phyloP scores from a whole-genome alignment of 192 early-diverging fungal species.

The Linnemannia zychae region DNA sequence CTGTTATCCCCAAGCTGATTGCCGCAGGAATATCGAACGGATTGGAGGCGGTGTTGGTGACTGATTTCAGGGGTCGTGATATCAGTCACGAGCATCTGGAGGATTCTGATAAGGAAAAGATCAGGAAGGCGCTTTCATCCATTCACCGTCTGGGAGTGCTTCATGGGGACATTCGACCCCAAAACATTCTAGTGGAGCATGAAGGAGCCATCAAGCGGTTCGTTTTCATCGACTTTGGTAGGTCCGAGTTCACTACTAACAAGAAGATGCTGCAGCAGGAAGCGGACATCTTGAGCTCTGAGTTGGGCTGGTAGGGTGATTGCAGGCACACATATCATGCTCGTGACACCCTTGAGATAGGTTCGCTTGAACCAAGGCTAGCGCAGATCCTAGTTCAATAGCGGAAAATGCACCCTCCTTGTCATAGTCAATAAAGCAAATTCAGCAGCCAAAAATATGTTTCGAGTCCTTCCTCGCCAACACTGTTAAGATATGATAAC shows the following conservation, averaged over 20 bases:
- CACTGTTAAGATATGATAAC: too few species aligned
- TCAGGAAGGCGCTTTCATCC: slow-evolving; percentile 13
- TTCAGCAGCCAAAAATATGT: too few species aligned
- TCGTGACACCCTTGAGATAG: too few species aligned
- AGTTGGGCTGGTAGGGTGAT: background rate
- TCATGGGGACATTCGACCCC: slow-evolving; percentile 37
- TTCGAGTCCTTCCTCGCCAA: too few species aligned
- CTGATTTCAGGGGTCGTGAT: slow-evolving; percentile 1
- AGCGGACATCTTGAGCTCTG: background rate
- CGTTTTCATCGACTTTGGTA: slow-evolving; percentile 22
- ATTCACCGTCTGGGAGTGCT: slow-evolving; percentile 36
- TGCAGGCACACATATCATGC: too few species aligned
- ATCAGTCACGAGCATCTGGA: slow-evolving; percentile 13
- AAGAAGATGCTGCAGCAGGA: background rate
- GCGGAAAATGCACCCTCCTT: too few species aligned
- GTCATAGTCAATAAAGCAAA: too few species aligned
- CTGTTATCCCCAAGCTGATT: slow-evolving; percentile 11
- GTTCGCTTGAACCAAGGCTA: too few species aligned
- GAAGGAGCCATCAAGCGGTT: background rate
- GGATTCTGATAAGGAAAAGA: background rate
- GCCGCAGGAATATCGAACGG: slow-evolving; percentile 23
- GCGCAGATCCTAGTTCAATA: too few species aligned
- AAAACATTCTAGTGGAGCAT: slow-evolving; percentile 36
- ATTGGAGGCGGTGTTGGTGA: slow-evolving; percentile 28
- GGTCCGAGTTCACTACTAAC: slow-evolving; percentile 1